Percentiles rank a stretch among this genome's conserved stretches.
Evolutionary conservation across 139 green algal genomes (phyloP).

Genomic region (Coelastrella sp.): DNA sequence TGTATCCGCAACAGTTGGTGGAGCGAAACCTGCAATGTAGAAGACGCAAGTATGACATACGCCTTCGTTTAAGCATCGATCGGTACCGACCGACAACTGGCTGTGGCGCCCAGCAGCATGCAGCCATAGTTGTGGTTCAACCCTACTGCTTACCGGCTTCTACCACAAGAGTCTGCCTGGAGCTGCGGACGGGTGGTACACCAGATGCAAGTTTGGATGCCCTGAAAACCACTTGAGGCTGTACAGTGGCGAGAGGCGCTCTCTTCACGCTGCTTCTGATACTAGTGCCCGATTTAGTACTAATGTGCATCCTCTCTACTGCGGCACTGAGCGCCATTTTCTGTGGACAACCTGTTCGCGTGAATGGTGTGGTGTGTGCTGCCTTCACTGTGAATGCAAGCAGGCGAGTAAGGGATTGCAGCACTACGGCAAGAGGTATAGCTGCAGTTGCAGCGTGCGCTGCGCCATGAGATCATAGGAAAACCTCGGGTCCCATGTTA

Average conservation of each 20-base stretch:
- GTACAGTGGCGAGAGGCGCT: not conserved
- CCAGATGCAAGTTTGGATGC: not conserved
- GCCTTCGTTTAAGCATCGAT: not conserved
- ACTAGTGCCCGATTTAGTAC: not conserved
- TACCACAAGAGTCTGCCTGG: not conserved
- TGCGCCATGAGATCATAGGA: not conserved
- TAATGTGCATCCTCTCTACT: not conserved
- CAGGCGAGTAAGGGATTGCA: not conserved
- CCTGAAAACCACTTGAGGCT: not conserved
- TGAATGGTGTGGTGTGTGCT: not conserved
- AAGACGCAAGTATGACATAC: conserved; percentile 1
- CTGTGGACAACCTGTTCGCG: not conserved
- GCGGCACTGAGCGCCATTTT: not conserved
- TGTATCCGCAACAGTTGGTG: conserved; percentile 76
- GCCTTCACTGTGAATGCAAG: not conserved
- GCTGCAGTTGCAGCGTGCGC: not conserved
- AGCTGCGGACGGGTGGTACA: not conserved
- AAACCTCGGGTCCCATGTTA: conserved; percentile 2
- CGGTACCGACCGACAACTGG: not conserved
- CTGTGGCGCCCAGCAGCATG: not conserved
- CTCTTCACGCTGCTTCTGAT: not conserved
- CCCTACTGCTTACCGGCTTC: not conserved
- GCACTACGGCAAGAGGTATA: not conserved
- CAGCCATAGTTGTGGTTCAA: not conserved
- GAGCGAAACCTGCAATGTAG: conserved; percentile 26